phyloP scores from a whole-genome alignment of 805 yeast species.

The Tanozyma kutaoensis region DNA sequence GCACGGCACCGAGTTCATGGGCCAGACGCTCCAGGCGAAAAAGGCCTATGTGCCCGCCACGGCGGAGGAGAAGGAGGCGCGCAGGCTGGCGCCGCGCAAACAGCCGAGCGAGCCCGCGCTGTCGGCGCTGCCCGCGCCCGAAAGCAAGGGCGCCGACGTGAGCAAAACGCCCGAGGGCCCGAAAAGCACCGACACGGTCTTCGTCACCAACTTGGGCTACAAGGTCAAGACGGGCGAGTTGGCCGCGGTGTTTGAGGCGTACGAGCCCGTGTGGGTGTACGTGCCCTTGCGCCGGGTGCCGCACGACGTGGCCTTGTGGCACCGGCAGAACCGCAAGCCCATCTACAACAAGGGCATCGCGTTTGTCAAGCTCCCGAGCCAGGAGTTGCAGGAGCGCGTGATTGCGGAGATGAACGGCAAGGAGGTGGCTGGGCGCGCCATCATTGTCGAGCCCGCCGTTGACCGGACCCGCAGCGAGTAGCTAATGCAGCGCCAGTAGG shows the following conservation, averaged over 20 bases:
- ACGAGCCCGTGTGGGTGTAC: conserved; percentile 42
- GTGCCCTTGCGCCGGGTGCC: conserved; percentile 44
- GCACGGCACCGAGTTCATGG: conserved; percentile 30
- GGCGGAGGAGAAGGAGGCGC: conserved; percentile 27
- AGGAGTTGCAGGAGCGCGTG: conserved; percentile 59
- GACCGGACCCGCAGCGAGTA: conserved; percentile 17
- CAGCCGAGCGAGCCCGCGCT: conserved; percentile 12
- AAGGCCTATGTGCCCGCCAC: conserved; percentile 40
- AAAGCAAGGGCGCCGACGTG: background rate
- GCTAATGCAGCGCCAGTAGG: too few relatives aligned
- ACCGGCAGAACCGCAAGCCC: conserved; percentile 23
- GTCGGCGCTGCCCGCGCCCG: background rate
- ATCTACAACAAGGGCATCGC: conserved; percentile 53
- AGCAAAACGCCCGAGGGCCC: conserved; percentile 29
- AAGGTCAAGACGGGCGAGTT: conserved; percentile 34
- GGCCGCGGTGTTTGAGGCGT: conserved; percentile 30
- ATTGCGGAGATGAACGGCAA: conserved; percentile 55
- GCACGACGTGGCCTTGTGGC: conserved; percentile 25
- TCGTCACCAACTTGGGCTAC: conserved; percentile 47
- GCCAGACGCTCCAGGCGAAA: conserved; percentile 35
- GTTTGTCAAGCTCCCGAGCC: conserved; percentile 44
- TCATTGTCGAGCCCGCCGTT: conserved; percentile 63
- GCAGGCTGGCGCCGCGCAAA: conserved; percentile 8
- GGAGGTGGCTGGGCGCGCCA: conserved; percentile 48
- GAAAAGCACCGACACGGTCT: conserved; percentile 45